A percentile compares a stretch with the other conserved stretches of the same genome.
phyloP scores from a whole-genome alignment of 305 asterid species.

The Caryopteris hybrid region DNA sequence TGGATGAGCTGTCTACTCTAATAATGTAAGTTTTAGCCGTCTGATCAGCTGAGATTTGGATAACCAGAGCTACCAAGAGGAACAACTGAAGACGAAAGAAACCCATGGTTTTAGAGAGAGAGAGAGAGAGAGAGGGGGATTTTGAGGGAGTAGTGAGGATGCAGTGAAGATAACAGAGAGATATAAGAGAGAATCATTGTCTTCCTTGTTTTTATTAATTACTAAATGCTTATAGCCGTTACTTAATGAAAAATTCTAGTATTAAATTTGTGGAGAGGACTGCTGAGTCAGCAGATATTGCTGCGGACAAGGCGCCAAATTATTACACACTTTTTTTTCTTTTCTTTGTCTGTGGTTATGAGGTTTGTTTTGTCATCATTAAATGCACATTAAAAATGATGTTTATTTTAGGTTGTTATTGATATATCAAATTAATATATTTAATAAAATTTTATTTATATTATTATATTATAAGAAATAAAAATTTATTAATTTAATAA shows the following conservation, averaged over 20 bases:
- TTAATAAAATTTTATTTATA: no score
- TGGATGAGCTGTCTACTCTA: constrained; percentile 55
- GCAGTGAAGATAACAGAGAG: neutral
- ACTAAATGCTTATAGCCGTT: constrained; percentile 17
- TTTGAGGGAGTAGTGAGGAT: constrained; percentile 4
- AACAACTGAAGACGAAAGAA: constrained; percentile 16
- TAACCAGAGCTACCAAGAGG: neutral
- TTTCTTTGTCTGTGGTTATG: neutral
- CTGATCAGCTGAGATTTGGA: constrained; percentile 26
- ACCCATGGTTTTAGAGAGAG: constrained; percentile 19
- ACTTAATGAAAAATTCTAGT: neutral
- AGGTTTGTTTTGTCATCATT: no score
- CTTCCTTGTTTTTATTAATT: constrained; percentile 5
- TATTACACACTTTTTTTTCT: neutral
- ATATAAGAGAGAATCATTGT: constrained; percentile 30
- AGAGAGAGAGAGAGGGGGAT: constrained; percentile 7
- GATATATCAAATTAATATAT: no score
- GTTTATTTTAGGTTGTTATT: no score
- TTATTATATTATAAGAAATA: no score
- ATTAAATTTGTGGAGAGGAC: neutral
- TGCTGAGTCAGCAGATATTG: constrained; percentile 22
- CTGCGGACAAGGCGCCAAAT: constrained; percentile 26
- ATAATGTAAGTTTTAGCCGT: constrained; percentile 68
- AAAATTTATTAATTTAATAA: no score
- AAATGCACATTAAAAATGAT: no score